Evolutionary conservation across 176 grass and related monocot species (phyloP).

Genomic region (Avena sativa): DNA sequence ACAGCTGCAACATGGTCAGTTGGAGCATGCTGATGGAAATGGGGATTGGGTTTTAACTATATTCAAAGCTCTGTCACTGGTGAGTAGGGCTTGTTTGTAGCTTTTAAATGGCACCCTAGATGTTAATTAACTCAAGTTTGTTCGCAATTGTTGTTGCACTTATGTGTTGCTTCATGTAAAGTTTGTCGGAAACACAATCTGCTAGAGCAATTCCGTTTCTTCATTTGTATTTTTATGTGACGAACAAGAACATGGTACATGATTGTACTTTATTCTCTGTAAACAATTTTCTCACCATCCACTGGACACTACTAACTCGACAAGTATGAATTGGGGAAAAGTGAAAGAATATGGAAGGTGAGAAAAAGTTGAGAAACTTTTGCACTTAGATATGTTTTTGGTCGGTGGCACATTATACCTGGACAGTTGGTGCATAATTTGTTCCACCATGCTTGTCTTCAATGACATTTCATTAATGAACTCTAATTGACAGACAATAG

Average conservation of each 20-base stretch:
- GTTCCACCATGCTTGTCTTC: conserved; percentile 24
- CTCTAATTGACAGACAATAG: neutral
- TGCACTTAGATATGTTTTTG: conserved; percentile 10
- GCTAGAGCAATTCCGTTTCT: conserved; percentile 22
- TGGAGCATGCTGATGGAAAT: conserved; percentile 97
- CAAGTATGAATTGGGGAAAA: neutral
- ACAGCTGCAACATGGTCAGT: conserved; percentile 78
- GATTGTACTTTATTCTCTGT: neutral
- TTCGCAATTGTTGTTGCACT: neutral
- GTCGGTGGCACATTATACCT: neutral
- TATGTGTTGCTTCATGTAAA: conserved; percentile 18
- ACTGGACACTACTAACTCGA: neutral
- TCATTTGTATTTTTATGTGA: conserved; percentile 6
- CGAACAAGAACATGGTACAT: neutral
- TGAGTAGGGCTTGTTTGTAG: conserved; percentile 52
- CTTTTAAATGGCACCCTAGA: conserved; percentile 21
- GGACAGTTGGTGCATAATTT: neutral
- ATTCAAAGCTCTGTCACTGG: conserved; percentile 89
- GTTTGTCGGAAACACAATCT: conserved; percentile 12
- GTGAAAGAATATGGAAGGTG: neutral
- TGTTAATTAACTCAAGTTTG: conserved; percentile 30
- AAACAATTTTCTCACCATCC: conserved; percentile 8
- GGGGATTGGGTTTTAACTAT: conserved; percentile 99
- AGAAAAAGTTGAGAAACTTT: conserved; percentile 6
- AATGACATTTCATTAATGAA: conserved; percentile 27